These are phyloP conservation scores for Arxiozyma slooffiae DNA, from an alignment of 1,139 yeast species.

Conservation along the genomic window DNA sequence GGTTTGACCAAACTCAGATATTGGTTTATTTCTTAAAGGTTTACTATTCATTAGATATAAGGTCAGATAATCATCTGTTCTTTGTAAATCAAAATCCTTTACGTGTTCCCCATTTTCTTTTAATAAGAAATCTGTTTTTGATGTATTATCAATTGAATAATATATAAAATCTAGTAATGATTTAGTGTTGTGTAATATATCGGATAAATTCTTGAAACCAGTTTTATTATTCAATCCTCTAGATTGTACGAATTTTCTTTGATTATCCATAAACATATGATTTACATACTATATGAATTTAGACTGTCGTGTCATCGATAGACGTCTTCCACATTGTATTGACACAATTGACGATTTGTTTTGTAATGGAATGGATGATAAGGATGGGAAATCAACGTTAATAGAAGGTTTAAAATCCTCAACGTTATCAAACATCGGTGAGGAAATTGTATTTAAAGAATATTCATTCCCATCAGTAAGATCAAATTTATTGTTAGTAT, in stretches of 20 bases:
- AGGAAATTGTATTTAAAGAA: not conserved
- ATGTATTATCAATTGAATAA: slow-evolving; percentile 40
- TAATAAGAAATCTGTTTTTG: slow-evolving; percentile 30
- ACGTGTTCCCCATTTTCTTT: slow-evolving; percentile 6
- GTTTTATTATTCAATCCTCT: slow-evolving; percentile 35
- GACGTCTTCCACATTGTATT: slow-evolving; percentile 12
- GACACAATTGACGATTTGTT: not conserved
- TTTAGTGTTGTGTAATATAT: slow-evolving; percentile 40
- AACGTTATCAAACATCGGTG: slow-evolving; percentile 17
- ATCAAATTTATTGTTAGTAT: slow-evolving; percentile 10
- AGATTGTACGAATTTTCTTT: slow-evolving; percentile 55
- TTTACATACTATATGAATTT: slow-evolving; percentile 54
- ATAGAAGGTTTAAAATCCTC: slow-evolving; percentile 27
- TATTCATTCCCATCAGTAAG: not conserved
- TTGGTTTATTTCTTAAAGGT: slow-evolving; percentile 3
- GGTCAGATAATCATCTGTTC: not conserved
- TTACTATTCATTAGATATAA: slow-evolving; percentile 12
- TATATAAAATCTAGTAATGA: slow-evolving; percentile 47
- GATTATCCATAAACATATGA: slow-evolving; percentile 45
- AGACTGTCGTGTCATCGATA: slow-evolving; percentile 46
- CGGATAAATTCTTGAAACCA: slow-evolving; percentile 34
- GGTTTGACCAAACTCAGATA: slow-evolving; percentile 43
- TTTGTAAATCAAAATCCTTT: not conserved
- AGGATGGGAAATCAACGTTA: slow-evolving; percentile 28
- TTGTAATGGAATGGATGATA: slow-evolving; percentile 10